phyloP scores from a whole-genome alignment of 2,329 filamentous ascomycete species.

The Nigrospora sphaerica region DNA sequence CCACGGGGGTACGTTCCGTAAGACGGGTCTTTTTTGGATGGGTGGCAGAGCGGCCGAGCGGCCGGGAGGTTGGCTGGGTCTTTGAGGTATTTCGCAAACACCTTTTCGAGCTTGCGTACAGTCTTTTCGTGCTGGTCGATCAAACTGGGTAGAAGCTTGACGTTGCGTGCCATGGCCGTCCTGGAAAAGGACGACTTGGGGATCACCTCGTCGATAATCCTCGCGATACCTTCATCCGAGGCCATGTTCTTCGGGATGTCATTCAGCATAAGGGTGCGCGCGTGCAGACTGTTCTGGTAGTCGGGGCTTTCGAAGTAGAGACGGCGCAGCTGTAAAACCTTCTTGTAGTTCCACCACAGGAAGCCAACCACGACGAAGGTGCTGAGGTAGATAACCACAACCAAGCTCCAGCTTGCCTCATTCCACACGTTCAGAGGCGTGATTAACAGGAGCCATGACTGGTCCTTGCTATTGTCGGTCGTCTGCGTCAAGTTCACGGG shows the following conservation, averaged over 20 bases:
- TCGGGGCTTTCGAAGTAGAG: slow-evolving; percentile 79
- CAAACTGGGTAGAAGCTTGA: slow-evolving; percentile 79
- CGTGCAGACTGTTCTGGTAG: slow-evolving; percentile 81
- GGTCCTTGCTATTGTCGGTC: slow-evolving; percentile 12
- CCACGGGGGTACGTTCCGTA: slow-evolving; percentile 42
- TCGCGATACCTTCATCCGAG: slow-evolving; percentile 80
- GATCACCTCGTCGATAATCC: slow-evolving; percentile 74
- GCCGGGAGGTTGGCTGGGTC: slow-evolving; percentile 75
- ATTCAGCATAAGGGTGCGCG: slow-evolving; percentile 58
- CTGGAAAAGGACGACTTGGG: slow-evolving; percentile 8
- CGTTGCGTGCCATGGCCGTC: slow-evolving; percentile 78
- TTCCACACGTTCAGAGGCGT: slow-evolving; percentile 51
- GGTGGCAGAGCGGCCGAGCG: slow-evolving; percentile 69
- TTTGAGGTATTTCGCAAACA: slow-evolving; percentile 84
- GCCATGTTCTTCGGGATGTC: slow-evolving; percentile 71
- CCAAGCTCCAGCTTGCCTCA: slow-evolving; percentile 49
- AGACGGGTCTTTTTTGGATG: slow-evolving; percentile 71
- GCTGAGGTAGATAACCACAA: slow-evolving; percentile 56
- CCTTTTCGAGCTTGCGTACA: slow-evolving; percentile 74
- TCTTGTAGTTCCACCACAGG: slow-evolving; percentile 84
- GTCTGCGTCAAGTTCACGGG: slow-evolving; percentile 65
- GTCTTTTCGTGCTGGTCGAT: slow-evolving; percentile 77
- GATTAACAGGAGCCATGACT: slow-evolving; percentile 49
- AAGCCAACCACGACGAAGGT: slow-evolving; percentile 72
- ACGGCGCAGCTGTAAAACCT: slow-evolving; percentile 63